A percentile compares a stretch with the other conserved stretches of the same genome.
Evolutionary conservation across 495 filamentous ascomycete genomes (phyloP).

Genomic region (Podospora didyma): DNA sequence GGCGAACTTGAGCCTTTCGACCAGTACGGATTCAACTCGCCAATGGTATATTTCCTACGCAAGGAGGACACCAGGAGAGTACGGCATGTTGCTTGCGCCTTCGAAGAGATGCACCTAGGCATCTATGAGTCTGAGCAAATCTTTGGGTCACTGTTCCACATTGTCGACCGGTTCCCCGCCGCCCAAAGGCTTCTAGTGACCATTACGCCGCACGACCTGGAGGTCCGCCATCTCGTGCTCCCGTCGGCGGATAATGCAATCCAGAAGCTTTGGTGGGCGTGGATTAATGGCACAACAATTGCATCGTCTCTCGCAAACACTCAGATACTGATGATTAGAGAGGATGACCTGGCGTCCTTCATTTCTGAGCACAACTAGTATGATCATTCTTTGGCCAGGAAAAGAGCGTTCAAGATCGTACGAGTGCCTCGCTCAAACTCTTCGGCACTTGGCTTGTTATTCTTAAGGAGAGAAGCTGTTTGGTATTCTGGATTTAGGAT

Average conservation of each 20-base stretch:
- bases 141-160: constrained; percentile 37
- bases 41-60: constrained; percentile 38
- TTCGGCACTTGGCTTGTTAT: too few relatives aligned
- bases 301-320: constrained; percentile 28
- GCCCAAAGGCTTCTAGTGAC: constrained; percentile 27
- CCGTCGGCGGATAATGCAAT: constrained; percentile 28
- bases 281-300: constrained; percentile 30
- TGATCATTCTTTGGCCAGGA: neutral
- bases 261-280: constrained; percentile 39
- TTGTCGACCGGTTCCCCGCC: constrained; percentile 33
- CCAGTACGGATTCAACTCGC: constrained; percentile 36
- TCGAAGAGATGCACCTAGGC: constrained; percentile 29
- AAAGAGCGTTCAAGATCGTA: too few relatives aligned
- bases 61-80: constrained; percentile 33
- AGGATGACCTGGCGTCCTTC: constrained; percentile 27
- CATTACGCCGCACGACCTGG: constrained; percentile 26
- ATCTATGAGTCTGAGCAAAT: constrained; percentile 31
- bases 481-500: too few relatives aligned
- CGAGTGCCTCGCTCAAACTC: too few relatives aligned
- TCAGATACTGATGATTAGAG: constrained; percentile 33
- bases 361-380: constrained; percentile 15
- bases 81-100: constrained; percentile 28
- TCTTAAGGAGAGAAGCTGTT: too few relatives aligned
- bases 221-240: constrained; percentile 13
- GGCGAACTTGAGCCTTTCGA: constrained; percentile 42